phyloP scores from a whole-genome alignment of 352 stramenopile species.

The Phytophthora crassamura region DNA sequence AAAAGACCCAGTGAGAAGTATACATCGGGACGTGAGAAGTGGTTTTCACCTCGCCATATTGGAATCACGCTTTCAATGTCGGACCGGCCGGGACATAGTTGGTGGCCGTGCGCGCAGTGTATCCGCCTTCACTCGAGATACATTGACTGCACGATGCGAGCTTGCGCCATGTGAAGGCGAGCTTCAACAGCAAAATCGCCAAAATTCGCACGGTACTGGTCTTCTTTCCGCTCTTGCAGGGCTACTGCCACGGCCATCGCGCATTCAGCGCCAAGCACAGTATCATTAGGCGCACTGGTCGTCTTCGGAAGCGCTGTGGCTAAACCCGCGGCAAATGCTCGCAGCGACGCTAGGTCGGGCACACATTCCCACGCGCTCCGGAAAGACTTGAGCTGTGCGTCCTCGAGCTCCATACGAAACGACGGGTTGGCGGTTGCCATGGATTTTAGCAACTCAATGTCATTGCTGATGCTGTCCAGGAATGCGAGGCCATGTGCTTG shows the following conservation, averaged over 20 bases:
- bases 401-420: not conserved
- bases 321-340: conserved; percentile 4
- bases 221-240: conserved; percentile 8
- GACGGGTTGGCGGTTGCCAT: not conserved
- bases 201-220: conserved; percentile 10
- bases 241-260: not conserved
- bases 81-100: too few relatives aligned
- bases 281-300: not conserved
- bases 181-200: conserved; percentile 1
- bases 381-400: conserved; percentile 6
- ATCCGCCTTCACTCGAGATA: not conserved
- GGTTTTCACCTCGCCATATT: too few relatives aligned
- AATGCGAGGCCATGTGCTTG: conserved; percentile 5
- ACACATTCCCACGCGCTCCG: conserved; percentile 8
- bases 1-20: too few relatives aligned
- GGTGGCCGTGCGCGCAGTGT: too few relatives aligned
- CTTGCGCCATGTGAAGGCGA: conserved; percentile 7
- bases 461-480: conserved; percentile 11
- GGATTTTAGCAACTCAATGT: conserved; percentile 6
- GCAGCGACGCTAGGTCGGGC: not conserved
- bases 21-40: too few relatives aligned
- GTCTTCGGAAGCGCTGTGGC: conserved; percentile 2
- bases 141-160: not conserved
- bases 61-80: too few relatives aligned
- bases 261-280: not conserved